These are phyloP conservation scores for Kwoniella shivajii DNA, from an alignment of 1,284 basidiomycete species.

Conservation along the genomic window DNA sequence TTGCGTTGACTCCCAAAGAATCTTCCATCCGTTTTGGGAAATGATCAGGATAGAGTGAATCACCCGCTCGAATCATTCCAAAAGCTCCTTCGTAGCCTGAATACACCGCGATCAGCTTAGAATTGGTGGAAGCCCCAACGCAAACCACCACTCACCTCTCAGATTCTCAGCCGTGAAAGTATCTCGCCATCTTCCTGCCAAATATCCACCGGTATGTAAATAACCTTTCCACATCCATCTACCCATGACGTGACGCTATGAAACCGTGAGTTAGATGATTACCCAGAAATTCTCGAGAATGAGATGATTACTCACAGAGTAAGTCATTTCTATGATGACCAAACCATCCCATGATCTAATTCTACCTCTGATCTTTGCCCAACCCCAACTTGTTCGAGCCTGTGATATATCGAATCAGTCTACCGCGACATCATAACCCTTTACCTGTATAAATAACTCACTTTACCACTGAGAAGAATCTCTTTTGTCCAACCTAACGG, in stretches of 20 bases:
- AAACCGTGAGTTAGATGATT: not conserved
- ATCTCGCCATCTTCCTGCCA: constrained; percentile 53
- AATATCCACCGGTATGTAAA: constrained; percentile 46
- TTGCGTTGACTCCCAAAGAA: constrained; percentile 29
- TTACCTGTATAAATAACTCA: constrained; percentile 14
- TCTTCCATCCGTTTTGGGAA: constrained; percentile 38
- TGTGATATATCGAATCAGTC: too few relatives aligned
- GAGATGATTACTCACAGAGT: constrained; percentile 26
- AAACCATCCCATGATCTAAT: constrained; percentile 53
- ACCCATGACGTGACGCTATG: constrained; percentile 37
- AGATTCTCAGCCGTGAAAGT: constrained; percentile 45
- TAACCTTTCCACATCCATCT: constrained; percentile 53
- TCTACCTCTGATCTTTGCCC: constrained; percentile 43
- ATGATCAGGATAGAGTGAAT: constrained; percentile 39
- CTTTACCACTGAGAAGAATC: constrained; percentile 49
- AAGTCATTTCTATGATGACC: constrained; percentile 36
- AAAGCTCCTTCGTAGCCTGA: constrained; percentile 48
- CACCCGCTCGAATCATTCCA: constrained; percentile 44
- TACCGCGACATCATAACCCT: not conserved
- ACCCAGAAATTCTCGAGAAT: not conserved
- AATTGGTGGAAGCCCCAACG: not conserved
- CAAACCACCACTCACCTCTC: constrained; percentile 26
- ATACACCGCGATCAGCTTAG: not conserved
- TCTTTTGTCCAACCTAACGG: constrained; percentile 53
- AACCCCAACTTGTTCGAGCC: constrained; percentile 41